Evolutionary conservation across 371 early-diverging fungal genomes (phyloP).

Genomic region (Rhizopus sp.): DNA sequence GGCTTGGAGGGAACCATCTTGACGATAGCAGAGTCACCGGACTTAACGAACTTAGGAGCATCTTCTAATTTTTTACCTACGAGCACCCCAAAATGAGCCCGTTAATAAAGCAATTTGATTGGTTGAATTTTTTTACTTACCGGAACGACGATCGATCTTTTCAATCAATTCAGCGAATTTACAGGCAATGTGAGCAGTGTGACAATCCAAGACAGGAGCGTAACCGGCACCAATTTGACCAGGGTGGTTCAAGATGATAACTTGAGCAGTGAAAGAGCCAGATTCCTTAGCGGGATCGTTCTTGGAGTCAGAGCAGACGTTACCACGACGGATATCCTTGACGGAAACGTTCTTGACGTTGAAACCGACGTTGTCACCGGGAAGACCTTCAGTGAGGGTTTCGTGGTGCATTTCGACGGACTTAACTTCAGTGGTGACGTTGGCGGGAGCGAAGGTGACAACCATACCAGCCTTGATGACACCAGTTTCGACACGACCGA

Average conservation of each 20-base stretch:
- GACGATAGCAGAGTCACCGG: conserved; percentile 93
- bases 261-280: conserved; percentile 87
- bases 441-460: conserved; percentile 88
- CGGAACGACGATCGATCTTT: conserved; percentile 94
- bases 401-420: conserved; percentile 99
- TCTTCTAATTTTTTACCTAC: conserved; percentile 19
- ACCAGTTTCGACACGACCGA: conserved; percentile 98
- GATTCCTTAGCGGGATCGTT: conserved; percentile 93
- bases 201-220: conserved; percentile 92
- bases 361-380: conserved; percentile 99
- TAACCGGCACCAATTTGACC: conserved; percentile 87
- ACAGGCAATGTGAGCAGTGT: conserved; percentile 95
- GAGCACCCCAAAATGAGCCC: not conserved
- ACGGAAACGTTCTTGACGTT: conserved; percentile 96
- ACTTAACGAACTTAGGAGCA: conserved; percentile 88
- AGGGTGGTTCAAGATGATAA: conserved; percentile 92
- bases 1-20: conserved; percentile 92
- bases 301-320: conserved; percentile 93
- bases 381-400: conserved; percentile 85
- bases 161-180: conserved; percentile 84
- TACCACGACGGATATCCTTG: conserved; percentile 95
- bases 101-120: too few species aligned
- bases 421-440: conserved; percentile 94
- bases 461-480: conserved; percentile 90
- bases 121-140: conserved; percentile 52